Evolutionary conservation across 257 asterid genomes (phyloP).

Genomic region (Eustoma russellianum): DNA sequence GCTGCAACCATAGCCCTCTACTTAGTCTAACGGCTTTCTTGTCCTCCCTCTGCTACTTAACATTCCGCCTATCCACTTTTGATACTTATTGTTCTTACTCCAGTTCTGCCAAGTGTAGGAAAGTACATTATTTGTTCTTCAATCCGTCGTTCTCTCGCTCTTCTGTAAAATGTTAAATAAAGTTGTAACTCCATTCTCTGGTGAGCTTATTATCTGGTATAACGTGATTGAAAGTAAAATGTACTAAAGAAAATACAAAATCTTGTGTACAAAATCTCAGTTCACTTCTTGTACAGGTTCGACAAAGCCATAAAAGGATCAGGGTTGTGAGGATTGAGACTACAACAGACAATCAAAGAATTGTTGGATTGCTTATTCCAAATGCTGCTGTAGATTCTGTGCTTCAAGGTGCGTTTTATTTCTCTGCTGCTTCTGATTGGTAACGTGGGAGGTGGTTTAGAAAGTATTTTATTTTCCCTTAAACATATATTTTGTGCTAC

Average conservation of each 20-base stretch:
- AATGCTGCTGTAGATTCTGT: conserved; percentile 89
- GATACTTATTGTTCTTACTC: too few relatives aligned
- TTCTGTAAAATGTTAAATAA: too few relatives aligned
- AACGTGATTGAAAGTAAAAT: conserved; percentile 1
- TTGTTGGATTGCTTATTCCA: conserved; percentile 86
- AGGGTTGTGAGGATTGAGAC: conserved; percentile 89
- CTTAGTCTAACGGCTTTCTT: too few relatives aligned
- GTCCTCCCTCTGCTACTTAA: too few relatives aligned
- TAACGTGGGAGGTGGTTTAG: too few relatives aligned
- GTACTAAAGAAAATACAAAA: too few relatives aligned
- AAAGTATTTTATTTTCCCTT: neutral
- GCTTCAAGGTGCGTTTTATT: conserved; percentile 59
- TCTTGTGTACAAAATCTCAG: neutral
- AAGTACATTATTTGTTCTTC: too few relatives aligned
- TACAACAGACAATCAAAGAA: conserved; percentile 66
- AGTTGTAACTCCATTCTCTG: too few relatives aligned
- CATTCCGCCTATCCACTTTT: too few relatives aligned
- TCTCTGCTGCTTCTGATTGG: neutral
- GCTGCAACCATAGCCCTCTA: too few relatives aligned
- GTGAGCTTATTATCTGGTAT: neutral
- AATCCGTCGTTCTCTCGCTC: too few relatives aligned
- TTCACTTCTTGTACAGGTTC: conserved; percentile 39
- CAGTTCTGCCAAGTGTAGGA: too few relatives aligned
- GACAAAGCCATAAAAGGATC: conserved; percentile 69
- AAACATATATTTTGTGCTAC: neutral